Evolutionary conservation across 2,329 filamentous ascomycete species (phyloP).

Genomic region (Elsinoe arachidis): DNA sequence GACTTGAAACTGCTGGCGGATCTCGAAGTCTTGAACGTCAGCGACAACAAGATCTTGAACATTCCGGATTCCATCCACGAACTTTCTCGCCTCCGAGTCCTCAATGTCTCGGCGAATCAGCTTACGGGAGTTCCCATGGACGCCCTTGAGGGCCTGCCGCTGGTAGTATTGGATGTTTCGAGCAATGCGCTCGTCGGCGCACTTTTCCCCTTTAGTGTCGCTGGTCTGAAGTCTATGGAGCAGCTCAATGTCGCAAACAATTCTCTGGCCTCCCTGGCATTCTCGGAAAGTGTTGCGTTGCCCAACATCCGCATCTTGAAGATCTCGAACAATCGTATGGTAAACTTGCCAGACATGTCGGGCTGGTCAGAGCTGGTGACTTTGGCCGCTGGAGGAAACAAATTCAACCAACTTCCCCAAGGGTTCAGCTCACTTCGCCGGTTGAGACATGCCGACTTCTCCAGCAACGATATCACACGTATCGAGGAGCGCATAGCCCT

Average conservation of each 20-base stretch:
- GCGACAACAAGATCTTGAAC: constrained; percentile 65
- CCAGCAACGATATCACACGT: constrained; percentile 69
- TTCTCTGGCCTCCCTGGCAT: constrained; percentile 49
- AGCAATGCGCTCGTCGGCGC: constrained; percentile 71
- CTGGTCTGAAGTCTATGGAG: constrained; percentile 51
- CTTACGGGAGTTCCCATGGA: constrained; percentile 65
- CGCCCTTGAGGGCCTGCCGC: constrained; percentile 55
- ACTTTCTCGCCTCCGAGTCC: constrained; percentile 59
- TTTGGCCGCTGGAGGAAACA: constrained; percentile 73
- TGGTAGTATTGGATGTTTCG: constrained; percentile 64
- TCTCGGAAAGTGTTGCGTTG: constrained; percentile 47
- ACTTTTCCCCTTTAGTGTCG: constrained; percentile 56
- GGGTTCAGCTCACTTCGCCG: constrained; percentile 62
- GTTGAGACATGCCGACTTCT: constrained; percentile 71
- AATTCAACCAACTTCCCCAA: constrained; percentile 62
- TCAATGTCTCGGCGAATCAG: constrained; percentile 75
- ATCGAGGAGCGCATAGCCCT: constrained; percentile 67
- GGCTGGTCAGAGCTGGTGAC: constrained; percentile 65
- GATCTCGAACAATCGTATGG: constrained; percentile 73
- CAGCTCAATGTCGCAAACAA: constrained; percentile 72
- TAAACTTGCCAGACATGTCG: constrained; percentile 62
- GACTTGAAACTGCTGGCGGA: constrained; percentile 56
- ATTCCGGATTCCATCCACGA: constrained; percentile 61
- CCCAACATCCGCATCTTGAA: constrained; percentile 66
- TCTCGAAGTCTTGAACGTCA: constrained; percentile 73